A percentile compares a stretch with the other conserved stretches of the same genome.
phyloP scores from a whole-genome alignment of 805 yeast genomes.

The Zygosaccharomyces pseudorouxii region DNA sequence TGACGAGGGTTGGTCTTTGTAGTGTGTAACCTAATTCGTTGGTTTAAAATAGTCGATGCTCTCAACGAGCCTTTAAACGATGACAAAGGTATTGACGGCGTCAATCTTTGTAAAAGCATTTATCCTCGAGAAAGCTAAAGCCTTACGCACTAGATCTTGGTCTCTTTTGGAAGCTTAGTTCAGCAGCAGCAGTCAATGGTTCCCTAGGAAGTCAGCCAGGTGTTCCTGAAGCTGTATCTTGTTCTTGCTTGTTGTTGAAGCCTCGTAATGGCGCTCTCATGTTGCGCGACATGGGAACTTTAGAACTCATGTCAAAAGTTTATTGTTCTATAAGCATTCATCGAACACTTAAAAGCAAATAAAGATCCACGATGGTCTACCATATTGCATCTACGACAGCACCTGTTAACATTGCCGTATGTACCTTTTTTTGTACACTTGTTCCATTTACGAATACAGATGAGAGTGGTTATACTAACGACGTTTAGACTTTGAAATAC shows the following conservation, averaged over 20 bases:
- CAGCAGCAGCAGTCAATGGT: too few relatives aligned
- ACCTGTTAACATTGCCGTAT: conserved; percentile 92
- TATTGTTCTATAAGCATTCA: not conserved
- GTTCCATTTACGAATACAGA: not conserved
- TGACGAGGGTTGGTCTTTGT: conserved; percentile 4
- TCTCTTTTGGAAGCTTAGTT: not conserved
- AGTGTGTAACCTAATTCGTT: conserved; percentile 5
- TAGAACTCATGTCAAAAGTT: not conserved
- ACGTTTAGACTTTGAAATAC: conserved; percentile 75
- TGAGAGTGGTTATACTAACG: conserved; percentile 8
- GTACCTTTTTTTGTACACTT: conserved; percentile 34
- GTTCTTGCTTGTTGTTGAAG: not conserved
- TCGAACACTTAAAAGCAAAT: not conserved
- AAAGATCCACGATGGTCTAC: conserved; percentile 41
- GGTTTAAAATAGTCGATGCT: not conserved
- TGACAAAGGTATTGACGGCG: not conserved
- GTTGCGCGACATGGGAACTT: conserved; percentile 2
- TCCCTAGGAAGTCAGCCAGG: too few relatives aligned
- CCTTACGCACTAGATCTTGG: not conserved
- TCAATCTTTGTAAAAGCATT: not conserved
- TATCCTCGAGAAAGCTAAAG: not conserved
- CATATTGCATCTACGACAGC: conserved; percentile 84
- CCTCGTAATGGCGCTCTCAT: not conserved
- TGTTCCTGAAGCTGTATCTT: not conserved
- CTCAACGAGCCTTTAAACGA: not conserved